These are phyloP conservation scores for Wallacemonas collosoma DNA, from an alignment of 208 protist species.

Conservation along the genomic window DNA sequence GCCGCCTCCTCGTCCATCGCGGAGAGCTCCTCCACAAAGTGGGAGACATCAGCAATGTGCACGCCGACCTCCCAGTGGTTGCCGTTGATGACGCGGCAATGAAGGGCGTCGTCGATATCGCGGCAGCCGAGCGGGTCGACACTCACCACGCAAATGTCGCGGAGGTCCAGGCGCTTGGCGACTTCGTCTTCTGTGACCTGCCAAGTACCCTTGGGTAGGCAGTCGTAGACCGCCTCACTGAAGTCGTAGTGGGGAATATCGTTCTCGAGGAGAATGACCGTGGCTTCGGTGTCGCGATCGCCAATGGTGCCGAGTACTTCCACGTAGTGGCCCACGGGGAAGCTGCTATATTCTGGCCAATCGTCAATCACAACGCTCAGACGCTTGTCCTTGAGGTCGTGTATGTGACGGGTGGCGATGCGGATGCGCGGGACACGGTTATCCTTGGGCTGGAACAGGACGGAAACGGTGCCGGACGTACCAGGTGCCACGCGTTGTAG, in stretches of 20 bases:
- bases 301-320: constrained; percentile 93
- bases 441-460: constrained; percentile 90
- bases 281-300: constrained; percentile 93
- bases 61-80: constrained; percentile 95
- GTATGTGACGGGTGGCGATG: constrained; percentile 75
- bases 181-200: constrained; percentile 74
- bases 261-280: constrained; percentile 95
- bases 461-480: constrained; percentile 59
- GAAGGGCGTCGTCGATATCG: constrained; percentile 90
- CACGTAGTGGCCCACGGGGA: constrained; percentile 95
- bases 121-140: constrained; percentile 96
- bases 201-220: constrained; percentile 90
- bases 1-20: constrained; percentile 94
- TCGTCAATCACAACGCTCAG: constrained; percentile 95
- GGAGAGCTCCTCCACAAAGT: constrained; percentile 94
- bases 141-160: constrained; percentile 86
- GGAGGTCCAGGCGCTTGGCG: constrained; percentile 81
- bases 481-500: constrained; percentile 41
- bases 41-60: constrained; percentile 98
- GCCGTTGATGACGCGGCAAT: constrained; percentile 78
- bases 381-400: constrained; percentile 88
- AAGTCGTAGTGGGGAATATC: constrained; percentile 93
- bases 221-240: constrained; percentile 89
- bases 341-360: constrained; percentile 90
- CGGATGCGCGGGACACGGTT: constrained; percentile 89